Evolutionary conservation across 1,284 basidiomycete genomes (phyloP).

Genomic region (Trichosporon sp.): DNA sequence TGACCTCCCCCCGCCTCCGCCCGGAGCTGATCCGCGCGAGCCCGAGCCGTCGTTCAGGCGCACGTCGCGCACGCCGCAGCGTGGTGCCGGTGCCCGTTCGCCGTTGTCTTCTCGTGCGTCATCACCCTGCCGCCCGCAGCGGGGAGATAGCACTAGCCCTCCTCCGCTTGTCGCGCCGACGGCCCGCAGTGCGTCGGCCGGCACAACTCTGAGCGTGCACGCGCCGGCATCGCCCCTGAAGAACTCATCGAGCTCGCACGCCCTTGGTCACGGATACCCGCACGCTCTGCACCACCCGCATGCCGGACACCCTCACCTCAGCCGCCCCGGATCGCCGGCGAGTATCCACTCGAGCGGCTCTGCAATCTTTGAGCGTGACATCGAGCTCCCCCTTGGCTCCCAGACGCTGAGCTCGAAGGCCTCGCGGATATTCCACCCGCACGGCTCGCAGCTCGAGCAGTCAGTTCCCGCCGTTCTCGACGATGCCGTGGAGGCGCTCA

Average conservation of each 20-base stretch:
- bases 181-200: slow-evolving; percentile 23
- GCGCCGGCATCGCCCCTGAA: slow-evolving; percentile 1
- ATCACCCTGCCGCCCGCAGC: slow-evolving; percentile 34
- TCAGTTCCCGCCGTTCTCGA: slow-evolving; percentile 55
- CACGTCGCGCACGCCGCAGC: slow-evolving; percentile 45
- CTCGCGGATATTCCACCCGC: slow-evolving; percentile 46
- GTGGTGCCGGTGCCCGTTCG: slow-evolving; percentile 38
- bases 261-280: slow-evolving; percentile 23
- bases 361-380: slow-evolving; percentile 57
- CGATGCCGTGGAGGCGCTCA: slow-evolving; percentile 56
- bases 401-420: slow-evolving; percentile 50
- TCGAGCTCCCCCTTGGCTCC: slow-evolving; percentile 48
- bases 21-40: slow-evolving; percentile 51
- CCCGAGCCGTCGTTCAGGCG: slow-evolving; percentile 39
- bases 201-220: slow-evolving; percentile 1
- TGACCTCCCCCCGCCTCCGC: slow-evolving; percentile 54
- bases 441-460: slow-evolving; percentile 51
- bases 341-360: slow-evolving; percentile 52
- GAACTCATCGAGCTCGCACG: slow-evolving; percentile 5
- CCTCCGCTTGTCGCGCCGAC: slow-evolving; percentile 32
- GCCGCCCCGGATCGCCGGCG: slow-evolving; percentile 47
- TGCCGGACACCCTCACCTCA: slow-evolving; percentile 22
- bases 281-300: slow-evolving; percentile 20
- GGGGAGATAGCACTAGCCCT: slow-evolving; percentile 25
- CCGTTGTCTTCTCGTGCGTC: slow-evolving; percentile 43